Conservation (phyloP, 805 yeast genomes). For the Brettanomyces anomalus region DNA sequence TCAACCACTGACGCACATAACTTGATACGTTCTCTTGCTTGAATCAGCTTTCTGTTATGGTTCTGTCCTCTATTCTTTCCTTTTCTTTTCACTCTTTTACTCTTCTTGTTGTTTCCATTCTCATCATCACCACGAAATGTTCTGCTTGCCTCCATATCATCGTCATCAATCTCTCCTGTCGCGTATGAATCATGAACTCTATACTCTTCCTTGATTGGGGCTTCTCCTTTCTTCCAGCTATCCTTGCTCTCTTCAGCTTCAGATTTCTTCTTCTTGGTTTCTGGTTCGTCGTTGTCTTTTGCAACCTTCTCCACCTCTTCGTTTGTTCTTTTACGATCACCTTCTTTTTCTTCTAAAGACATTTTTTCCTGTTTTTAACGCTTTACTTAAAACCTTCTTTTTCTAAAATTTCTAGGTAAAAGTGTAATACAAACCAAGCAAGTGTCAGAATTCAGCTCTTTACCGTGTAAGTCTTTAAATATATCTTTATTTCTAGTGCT, state of each 20-base stretch:
- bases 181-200: conserved; percentile 19
- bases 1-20: conserved; percentile 59
- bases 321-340: background rate
- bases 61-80: conserved; percentile 62
- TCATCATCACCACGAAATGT: conserved; percentile 6
- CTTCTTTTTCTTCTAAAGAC: background rate
- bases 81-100: conserved; percentile 33
- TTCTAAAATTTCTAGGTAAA: no score
- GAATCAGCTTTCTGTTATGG: conserved; percentile 69
- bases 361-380: background rate
- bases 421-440: no score
- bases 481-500: no score
- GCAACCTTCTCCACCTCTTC: background rate
- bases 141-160: conserved; percentile 38
- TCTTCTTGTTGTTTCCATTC: conserved; percentile 24
- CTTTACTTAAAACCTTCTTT: background rate
- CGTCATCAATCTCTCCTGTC: conserved; percentile 21
- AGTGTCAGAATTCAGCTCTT: no score
- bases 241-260: background rate
- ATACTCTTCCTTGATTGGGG: conserved; percentile 68
- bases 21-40: conserved; percentile 51
- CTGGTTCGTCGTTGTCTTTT: background rate
- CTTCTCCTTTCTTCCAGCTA: conserved; percentile 45
- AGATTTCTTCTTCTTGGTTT: background rate
- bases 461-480: no score